phyloP scores from a whole-genome alignment of 768 basidiomycete genomes.

The Termitomyces sp. region DNA sequence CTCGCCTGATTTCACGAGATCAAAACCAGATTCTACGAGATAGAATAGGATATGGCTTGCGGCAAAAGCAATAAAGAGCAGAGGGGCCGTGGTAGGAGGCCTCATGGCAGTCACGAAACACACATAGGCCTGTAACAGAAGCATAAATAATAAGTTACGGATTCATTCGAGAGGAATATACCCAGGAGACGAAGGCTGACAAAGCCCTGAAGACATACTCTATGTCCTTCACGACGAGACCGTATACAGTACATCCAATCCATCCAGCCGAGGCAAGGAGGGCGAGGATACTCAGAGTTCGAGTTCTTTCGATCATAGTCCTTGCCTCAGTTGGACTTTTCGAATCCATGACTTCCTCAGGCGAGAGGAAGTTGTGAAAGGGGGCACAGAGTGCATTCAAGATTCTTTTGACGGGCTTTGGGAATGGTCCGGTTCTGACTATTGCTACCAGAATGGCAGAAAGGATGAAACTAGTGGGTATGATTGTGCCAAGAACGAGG shows the following conservation, averaged over 20 bases:
- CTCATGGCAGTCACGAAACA: constrained; percentile 34
- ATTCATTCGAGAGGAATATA: constrained; percentile 25
- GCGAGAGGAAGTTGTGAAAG: constrained; percentile 49
- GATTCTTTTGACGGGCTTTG: constrained; percentile 23
- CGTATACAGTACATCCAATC: constrained; percentile 40
- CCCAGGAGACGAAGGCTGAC: constrained; percentile 46
- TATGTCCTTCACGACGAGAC: constrained; percentile 23
- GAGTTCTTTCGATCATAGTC: constrained; percentile 27
- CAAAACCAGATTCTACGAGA: constrained; percentile 33
- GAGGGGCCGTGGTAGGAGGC: constrained; percentile 52
- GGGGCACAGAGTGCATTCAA: constrained; percentile 32
- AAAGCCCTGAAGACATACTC: constrained; percentile 23
- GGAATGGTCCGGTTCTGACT: constrained; percentile 15
- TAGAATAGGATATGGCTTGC: constrained; percentile 32
- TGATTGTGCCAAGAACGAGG: constrained; percentile 14
- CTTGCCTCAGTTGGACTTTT: constrained; percentile 21
- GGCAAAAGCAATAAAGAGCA: constrained; percentile 43
- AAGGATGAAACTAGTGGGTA: constrained; percentile 28
- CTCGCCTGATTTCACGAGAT: constrained; percentile 19
- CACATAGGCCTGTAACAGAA: constrained; percentile 38
- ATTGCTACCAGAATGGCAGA: constrained; percentile 29
- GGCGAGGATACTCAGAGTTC: constrained; percentile 34
- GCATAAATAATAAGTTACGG: constrained; percentile 1
- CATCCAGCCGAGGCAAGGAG: constrained; percentile 37
- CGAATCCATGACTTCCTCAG: constrained; percentile 48